Conservation (phyloP, 176 grass and related monocot species). For the Aegilops speltoides region DNA sequence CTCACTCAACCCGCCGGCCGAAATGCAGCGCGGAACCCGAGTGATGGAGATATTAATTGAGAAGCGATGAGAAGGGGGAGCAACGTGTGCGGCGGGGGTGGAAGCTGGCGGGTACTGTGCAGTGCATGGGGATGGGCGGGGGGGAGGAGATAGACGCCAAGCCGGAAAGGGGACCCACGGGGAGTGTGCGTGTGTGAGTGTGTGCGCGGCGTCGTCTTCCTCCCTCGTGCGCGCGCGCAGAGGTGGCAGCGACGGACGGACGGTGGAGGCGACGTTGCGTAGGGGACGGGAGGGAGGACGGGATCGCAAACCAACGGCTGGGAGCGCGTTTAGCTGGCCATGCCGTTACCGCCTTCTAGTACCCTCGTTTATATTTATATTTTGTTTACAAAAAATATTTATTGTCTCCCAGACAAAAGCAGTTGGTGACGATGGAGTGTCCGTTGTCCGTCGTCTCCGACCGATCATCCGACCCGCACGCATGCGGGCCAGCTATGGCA, state of each 20-base stretch:
- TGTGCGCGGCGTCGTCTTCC: constrained; percentile 39
- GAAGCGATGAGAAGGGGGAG: neutral
- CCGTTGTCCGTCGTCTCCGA: no score
- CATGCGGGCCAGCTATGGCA: no score
- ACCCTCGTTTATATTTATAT: neutral
- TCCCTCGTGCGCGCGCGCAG: constrained; percentile 2
- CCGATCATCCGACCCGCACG: no score
- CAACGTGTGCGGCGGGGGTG: constrained; percentile 53
- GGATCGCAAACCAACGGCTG: constrained; percentile 59
- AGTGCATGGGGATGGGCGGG: constrained; percentile 41
- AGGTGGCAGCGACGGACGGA: constrained; percentile 20
- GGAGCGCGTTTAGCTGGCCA: constrained; percentile 29
- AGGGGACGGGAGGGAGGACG: neutral
- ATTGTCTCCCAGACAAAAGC: no score
- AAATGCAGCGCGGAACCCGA: neutral
- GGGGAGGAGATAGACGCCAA: neutral
- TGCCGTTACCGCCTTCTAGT: neutral
- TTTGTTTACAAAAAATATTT: neutral
- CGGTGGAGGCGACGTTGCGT: neutral
- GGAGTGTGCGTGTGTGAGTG: neutral
- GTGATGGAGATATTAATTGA: constrained; percentile 30
- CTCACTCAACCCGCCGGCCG: neutral
- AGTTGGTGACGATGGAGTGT: no score
- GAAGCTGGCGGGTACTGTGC: neutral
- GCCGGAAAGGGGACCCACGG: neutral